These are phyloP conservation scores for Trichomonascaceae sp. DNA, from an alignment of 1,139 yeast genomes.

Conservation along the genomic window DNA sequence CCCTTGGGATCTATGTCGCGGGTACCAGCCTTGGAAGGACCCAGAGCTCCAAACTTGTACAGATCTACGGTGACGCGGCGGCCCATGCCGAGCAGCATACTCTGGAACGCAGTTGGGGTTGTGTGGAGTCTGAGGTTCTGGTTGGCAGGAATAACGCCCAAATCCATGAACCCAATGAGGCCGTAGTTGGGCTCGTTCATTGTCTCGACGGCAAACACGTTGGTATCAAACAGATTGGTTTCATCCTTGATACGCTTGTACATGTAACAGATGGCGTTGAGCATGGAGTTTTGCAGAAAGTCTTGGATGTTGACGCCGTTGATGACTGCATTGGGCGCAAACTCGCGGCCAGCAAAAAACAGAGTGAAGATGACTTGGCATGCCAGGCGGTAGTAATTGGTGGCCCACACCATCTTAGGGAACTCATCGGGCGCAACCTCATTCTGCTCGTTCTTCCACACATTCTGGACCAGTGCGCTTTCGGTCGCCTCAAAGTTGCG, in stretches of 20 bases:
- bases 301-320: conserved; percentile 64
- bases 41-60: conserved; percentile 55
- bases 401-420: conserved; percentile 90
- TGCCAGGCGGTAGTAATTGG: conserved; percentile 70
- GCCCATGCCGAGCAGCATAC: conserved; percentile 55
- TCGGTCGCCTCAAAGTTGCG: conserved; percentile 48
- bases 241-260: conserved; percentile 37
- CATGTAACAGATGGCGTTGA: conserved; percentile 39
- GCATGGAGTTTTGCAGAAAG: conserved; percentile 50
- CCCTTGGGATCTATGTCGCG: conserved; percentile 55
- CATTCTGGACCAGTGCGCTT: conserved; percentile 64
- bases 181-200: conserved; percentile 57
- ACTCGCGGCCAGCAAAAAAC: conserved; percentile 65
- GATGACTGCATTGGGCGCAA: conserved; percentile 53
- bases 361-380: conserved; percentile 73
- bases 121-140: conserved; percentile 23
- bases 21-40: conserved; percentile 54
- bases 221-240: conserved; percentile 41
- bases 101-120: conserved; percentile 23
- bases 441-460: conserved; percentile 15
- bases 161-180: conserved; percentile 18
- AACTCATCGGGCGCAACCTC: conserved; percentile 32
- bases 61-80: conserved; percentile 48
- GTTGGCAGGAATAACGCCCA: conserved; percentile 19
- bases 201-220: conserved; percentile 60